Base-by-base conservation (phyloP, 2,329 filamentous ascomycete species). In the Cordyceps farinosa region DNA sequence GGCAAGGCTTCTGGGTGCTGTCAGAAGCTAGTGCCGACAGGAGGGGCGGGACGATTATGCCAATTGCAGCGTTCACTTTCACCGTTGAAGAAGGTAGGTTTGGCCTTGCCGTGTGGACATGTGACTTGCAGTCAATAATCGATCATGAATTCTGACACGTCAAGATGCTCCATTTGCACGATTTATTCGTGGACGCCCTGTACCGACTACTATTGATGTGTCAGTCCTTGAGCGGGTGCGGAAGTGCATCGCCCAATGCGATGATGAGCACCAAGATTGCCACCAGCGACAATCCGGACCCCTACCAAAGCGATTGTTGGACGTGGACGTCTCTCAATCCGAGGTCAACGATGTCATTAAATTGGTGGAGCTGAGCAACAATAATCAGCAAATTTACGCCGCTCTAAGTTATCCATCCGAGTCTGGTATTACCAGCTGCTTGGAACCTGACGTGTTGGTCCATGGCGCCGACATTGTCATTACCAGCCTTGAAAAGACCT, bases 1-100 rank as follows among this genome's bases (percentile, higher is more conserved):
- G 50, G 3, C 38, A 53, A 8, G 59, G 59, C 2, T 54, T 62
- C 15, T 62, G 59, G 59, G 40, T 62, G 3, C n/a, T 62, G 10
- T 62, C 59, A 17, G 59, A 55, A 22, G 10, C 30, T 6, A 53
- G 30, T 7, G 13, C 1, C 8, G 7, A 17, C n/a, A 27, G 40
- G 27, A 3, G 40, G 5, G 7, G 6, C n/a, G 17, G 5, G 29
- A 27, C 22, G 13, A 54, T 48, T 47, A n/a, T 62, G 22, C 59
- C 32, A 5, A 48, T 62, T 6, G 59, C 59, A 5, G 59, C 59
- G 17, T 54, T 62, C 55, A 40, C n/a, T 30, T 36, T 54, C n/a
- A 42, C 36, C 4, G 59, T 54, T 6, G 51, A 36, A 27, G 50
- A 54, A 55, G 50, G 59, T 62, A 53, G 6, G 50, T 17, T 27